Evolutionary conservation across 1,284 basidiomycete species (phyloP).

Genomic region (Puccinia coronata): DNA sequence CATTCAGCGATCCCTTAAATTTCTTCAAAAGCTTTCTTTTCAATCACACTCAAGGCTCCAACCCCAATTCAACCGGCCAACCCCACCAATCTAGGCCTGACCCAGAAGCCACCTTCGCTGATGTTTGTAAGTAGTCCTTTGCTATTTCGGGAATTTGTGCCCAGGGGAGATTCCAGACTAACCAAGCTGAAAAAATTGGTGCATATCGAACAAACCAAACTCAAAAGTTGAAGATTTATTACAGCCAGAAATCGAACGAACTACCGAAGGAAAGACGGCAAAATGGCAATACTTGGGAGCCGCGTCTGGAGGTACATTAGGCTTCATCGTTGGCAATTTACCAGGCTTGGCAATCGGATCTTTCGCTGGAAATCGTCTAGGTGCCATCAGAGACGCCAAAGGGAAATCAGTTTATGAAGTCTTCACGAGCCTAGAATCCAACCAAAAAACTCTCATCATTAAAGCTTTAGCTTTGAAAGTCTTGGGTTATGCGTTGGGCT

Average conservation of each 20-base stretch:
- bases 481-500: conserved; percentile 63
- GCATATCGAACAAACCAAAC: conserved; percentile 51
- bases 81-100: conserved; percentile 15
- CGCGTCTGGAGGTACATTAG: conserved; percentile 55
- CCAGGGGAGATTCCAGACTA: neutral
- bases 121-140: conserved; percentile 36
- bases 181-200: neutral
- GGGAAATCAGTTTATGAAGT: conserved; percentile 64
- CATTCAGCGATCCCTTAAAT: conserved; percentile 7
- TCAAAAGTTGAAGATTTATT: conserved; percentile 57
- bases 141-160: no score
- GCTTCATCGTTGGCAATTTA: conserved; percentile 54
- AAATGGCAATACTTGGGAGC: conserved; percentile 55
- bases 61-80: neutral
- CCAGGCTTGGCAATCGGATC: conserved; percentile 55
- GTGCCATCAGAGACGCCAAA: conserved; percentile 58
- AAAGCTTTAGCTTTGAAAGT: conserved; percentile 86
- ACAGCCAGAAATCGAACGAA: conserved; percentile 55
- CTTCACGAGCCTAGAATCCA: conserved; percentile 75
- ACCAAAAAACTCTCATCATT: conserved; percentile 80
- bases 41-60: conserved; percentile 63
- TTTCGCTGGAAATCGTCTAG: conserved; percentile 55
- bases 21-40: conserved; percentile 63
- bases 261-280: conserved; percentile 46
- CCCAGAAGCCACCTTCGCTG: conserved; percentile 27